A percentile compares a stretch with the other conserved stretches of the same genome.
Evolutionary conservation across 176 grass and related monocot genomes (phyloP).

Genomic region (Pontederia paniculata): DNA sequence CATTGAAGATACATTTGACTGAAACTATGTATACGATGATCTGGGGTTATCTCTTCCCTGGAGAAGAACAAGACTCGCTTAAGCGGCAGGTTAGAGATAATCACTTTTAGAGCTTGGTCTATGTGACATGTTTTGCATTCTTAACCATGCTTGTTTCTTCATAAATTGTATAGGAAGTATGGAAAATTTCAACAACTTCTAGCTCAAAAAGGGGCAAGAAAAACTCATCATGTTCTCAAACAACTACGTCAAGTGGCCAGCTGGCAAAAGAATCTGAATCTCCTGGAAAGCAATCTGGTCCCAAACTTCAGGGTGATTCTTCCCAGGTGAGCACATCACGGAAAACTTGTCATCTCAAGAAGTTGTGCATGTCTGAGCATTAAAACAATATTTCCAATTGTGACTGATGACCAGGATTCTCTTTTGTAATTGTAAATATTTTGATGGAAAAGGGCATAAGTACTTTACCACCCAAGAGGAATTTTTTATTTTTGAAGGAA

Average conservation of each 20-base stretch:
- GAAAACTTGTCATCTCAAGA: not conserved
- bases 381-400: too few species aligned
- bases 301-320: slow-evolving; percentile 21
- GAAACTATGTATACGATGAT: slow-evolving; percentile 98
- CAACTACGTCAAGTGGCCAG: slow-evolving; percentile 30
- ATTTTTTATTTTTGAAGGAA: too few species aligned
- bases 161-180: slow-evolving; percentile 61
- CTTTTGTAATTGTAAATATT: too few species aligned
- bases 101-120: slow-evolving; percentile 21
- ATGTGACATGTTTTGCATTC: not conserved
- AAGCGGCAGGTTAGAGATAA: slow-evolving; percentile 69
- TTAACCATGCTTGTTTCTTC: slow-evolving; percentile 13
- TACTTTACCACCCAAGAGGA: too few species aligned
- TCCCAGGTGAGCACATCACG: slow-evolving; percentile 24
- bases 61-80: slow-evolving; percentile 80
- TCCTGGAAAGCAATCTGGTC: slow-evolving; percentile 17
- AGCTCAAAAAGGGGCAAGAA: slow-evolving; percentile 69
- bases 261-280: slow-evolving; percentile 36
- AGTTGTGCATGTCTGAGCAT: too few species aligned
- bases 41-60: slow-evolving; percentile 94
- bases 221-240: slow-evolving; percentile 43
- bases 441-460: too few species aligned
- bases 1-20: slow-evolving; percentile 92
- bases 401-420: too few species aligned
- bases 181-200: slow-evolving; percentile 89